A percentile compares a stretch with the other conserved stretches of the same genome.
Evolutionary conservation across 73 alveolate species (phyloP).

Genomic region (Stentor coeruleus): DNA sequence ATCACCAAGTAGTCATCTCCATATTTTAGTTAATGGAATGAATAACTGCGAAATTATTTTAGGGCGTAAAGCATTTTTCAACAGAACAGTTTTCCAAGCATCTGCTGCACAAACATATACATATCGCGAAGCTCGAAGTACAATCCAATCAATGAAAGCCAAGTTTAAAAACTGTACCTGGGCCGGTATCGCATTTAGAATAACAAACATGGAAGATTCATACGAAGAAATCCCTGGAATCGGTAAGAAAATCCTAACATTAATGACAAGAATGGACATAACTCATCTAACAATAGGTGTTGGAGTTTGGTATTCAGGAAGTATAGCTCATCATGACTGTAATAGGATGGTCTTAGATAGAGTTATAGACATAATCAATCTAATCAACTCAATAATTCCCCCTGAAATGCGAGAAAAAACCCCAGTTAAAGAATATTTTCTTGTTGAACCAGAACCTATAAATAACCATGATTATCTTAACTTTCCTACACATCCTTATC

Average conservation of each 20-base stretch:
- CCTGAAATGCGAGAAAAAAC: neutral
- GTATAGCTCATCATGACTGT: neutral
- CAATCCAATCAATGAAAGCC: neutral
- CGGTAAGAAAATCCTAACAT: neutral
- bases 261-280: neutral
- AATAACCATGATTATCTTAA: neutral
- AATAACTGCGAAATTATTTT: too few relatives aligned
- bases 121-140: neutral
- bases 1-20: too few relatives aligned
- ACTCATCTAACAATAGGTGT: neutral
- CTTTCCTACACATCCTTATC: neutral
- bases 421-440: neutral
- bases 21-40: too few relatives aligned
- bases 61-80: conserved; percentile 7
- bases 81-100: neutral
- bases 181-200: neutral
- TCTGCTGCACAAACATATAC: neutral
- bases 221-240: conserved; percentile 23
- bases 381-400: neutral
- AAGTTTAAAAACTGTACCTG: neutral
- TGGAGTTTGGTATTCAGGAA: neutral
- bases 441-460: neutral
- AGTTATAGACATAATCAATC: neutral
- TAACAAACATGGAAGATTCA: neutral
- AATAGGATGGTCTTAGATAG: conserved; percentile 12